Evolutionary conservation across 805 yeast genomes (phyloP), one percentile per base, ranked within the genome.

Genomic region (Wickerhamomyces alni): DNA sequence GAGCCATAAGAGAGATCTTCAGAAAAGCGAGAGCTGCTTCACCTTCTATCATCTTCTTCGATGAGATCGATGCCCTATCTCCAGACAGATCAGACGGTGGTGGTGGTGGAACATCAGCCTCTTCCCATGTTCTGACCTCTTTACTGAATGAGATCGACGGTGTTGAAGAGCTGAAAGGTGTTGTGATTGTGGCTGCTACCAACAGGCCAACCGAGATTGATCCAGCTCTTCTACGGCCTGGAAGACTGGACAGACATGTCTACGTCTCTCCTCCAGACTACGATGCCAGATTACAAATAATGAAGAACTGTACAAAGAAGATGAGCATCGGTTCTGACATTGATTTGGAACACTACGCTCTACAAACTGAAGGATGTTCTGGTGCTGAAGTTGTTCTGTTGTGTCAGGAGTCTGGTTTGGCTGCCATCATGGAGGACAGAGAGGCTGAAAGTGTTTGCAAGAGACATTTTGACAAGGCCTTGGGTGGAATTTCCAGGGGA

Each of bases 81-180:
- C 77, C 85, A 0, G 82, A 83, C 39, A 69, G 99, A 51, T 84
- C 80, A 17, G 70, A 70, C 18, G 73, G 71, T 4, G 73, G 71
- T 4, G 69, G 69, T 9, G 66, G 72, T 2, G 65, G 79, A 0
- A 80, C 87, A 0, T 73, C 82, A 16, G 86, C 86, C 2, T 77
- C 91, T 0, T 87, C 79, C 45, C 83, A 94, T 51, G 97, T 93
- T 1, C 66, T 93, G 43, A 91, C 97, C 2, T 84, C 98, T 0
- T 65, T 93, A 49, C 70, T 93, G 51, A 93, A 91, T 55, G 99
- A 93, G 61, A 85, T 93, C 51, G 99, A 93, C 58, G 99, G 99
- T 55, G 91, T 93, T 15, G 99, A 93, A 60, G 95, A 89, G 44
- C 65, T 93, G 50, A 85, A 83, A 37, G 97, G 96, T 3, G 99